Evolutionary conservation across 306 rosid genomes (phyloP).

Genomic region (Dryas octopetala): DNA sequence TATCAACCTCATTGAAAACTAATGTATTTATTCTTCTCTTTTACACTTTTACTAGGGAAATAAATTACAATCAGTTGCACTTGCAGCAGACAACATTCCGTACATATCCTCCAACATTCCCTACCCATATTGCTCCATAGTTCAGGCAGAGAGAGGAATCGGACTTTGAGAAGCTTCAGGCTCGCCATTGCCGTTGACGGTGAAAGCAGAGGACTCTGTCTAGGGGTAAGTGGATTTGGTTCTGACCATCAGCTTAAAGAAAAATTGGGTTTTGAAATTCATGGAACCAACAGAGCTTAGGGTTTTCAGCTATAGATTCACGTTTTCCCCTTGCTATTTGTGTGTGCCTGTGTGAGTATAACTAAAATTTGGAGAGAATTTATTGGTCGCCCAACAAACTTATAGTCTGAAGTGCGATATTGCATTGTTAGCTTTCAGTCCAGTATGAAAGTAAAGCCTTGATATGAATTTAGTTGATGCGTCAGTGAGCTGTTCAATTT

Average conservation of each 20-base stretch:
- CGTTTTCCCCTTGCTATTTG: neutral
- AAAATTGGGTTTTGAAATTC: neutral
- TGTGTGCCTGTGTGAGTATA: neutral
- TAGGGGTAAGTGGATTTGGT: no score
- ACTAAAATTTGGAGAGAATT: neutral
- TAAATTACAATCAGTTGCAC: constrained; percentile 19
- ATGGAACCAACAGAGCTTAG: neutral
- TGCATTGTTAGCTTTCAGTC: neutral
- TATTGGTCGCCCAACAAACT: neutral
- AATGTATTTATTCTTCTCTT: neutral
- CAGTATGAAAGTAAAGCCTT: neutral
- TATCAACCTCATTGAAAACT: neutral
- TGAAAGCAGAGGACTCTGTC: constrained; percentile 28
- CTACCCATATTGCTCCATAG: no score
- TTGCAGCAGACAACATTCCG: constrained; percentile 12
- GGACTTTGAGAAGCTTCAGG: no score
- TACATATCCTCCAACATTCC: neutral
- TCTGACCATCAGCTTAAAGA: constrained; percentile 26
- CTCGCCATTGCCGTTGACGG: no score
- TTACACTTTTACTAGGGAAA: neutral
- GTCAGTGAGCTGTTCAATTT: neutral
- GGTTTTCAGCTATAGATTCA: neutral
- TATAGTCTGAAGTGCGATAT: neutral
- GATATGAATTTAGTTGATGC: neutral
- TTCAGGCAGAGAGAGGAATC: no score